Evolutionary conservation across 2,329 filamentous ascomycete genomes (phyloP).

Genomic region (Pseudovirgaria hyperparasitica): DNA sequence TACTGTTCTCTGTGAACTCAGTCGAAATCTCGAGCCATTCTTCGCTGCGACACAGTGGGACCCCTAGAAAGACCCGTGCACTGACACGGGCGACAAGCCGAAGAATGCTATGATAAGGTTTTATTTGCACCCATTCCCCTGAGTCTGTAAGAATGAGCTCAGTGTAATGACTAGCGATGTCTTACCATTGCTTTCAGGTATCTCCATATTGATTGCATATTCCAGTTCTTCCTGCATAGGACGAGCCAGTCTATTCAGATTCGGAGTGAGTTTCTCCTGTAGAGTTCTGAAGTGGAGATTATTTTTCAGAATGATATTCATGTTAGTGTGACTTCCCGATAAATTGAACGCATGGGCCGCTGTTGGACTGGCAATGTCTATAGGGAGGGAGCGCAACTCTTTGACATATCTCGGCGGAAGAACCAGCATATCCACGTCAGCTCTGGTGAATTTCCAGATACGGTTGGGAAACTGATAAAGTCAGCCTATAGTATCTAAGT

Average conservation of each 20-base stretch:
- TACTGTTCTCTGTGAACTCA: conserved; percentile 27
- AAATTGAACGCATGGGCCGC: conserved; percentile 4
- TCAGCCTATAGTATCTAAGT: background rate
- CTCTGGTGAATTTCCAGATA: conserved; percentile 3
- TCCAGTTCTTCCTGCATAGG: conserved; percentile 5
- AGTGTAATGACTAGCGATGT: background rate
- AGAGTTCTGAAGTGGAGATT: conserved; percentile 4
- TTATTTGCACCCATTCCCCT: conserved; percentile 28
- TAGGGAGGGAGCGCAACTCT: conserved; percentile 3
- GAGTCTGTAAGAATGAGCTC: background rate
- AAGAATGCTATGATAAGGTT: conserved; percentile 24
- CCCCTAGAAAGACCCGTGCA: conserved; percentile 35
- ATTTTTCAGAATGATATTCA: conserved; percentile 6
- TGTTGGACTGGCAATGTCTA: conserved; percentile 2
- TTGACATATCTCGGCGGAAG: conserved; percentile 5
- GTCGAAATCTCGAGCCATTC: conserved; percentile 36
- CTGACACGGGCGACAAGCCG: conserved; percentile 35
- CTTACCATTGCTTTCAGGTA: conserved; percentile 3
- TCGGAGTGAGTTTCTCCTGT: conserved; percentile 5
- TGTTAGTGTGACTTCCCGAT: conserved; percentile 3
- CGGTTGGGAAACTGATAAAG: conserved; percentile 1
- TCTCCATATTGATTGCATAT: conserved; percentile 1
- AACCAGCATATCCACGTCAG: conserved; percentile 5
- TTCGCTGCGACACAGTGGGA: conserved; percentile 33
- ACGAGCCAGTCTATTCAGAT: conserved; percentile 1